phyloP scores from a whole-genome alignment of 371 early-diverging fungal genomes.

The Choanephora cucurbitarum region DNA sequence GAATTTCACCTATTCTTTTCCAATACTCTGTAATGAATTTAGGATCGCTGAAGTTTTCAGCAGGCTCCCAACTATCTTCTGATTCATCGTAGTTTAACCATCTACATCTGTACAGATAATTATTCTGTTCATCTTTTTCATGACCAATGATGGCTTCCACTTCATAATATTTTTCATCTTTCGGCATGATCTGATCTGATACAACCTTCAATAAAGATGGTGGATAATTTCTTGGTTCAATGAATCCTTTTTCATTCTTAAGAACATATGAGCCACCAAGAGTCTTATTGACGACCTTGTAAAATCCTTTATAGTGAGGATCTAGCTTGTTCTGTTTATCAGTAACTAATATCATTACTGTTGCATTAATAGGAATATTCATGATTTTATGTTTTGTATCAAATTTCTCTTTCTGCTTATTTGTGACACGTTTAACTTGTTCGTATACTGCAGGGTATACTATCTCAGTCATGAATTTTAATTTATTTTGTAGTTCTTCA shows the following conservation, averaged over 20 bases:
- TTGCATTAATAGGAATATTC: background rate
- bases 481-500: background rate
- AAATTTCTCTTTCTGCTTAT: background rate
- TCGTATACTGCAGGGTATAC: background rate
- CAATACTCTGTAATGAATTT: conserved; percentile 15
- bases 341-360: background rate
- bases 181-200: background rate
- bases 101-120: conserved; percentile 17
- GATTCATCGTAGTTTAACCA: conserved; percentile 25
- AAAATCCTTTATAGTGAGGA: background rate
- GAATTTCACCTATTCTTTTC: conserved; percentile 5
- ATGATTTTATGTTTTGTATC: background rate
- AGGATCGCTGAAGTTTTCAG: conserved; percentile 16
- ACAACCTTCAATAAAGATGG: background rate
- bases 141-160: conserved; percentile 6
- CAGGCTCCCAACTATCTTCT: conserved; percentile 31
- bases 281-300: too few relatives aligned
- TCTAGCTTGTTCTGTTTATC: background rate
- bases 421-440: background rate
- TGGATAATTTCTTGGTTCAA: background rate
- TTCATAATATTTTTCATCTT: background rate
- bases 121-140: conserved; percentile 9
- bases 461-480: conserved; percentile 1
- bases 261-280: background rate
- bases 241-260: background rate